These are phyloP conservation scores for Zoysia japonica DNA, from an alignment of 176 grass and related monocot species.

Conservation along the genomic window DNA sequence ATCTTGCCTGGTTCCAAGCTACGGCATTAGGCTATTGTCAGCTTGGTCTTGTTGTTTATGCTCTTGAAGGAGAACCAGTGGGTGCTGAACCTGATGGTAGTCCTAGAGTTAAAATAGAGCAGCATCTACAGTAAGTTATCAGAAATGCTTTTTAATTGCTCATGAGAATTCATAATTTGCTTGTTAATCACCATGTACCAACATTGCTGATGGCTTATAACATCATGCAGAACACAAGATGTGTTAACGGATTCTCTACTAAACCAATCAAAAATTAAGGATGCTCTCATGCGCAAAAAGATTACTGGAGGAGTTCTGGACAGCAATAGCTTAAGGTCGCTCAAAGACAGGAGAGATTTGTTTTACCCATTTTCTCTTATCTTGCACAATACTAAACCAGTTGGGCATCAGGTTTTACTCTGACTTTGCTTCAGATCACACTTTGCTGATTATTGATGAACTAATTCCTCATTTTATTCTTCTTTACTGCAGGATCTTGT, in stretches of 20 bases:
- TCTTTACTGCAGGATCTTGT: slow-evolving; percentile 92
- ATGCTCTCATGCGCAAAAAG: slow-evolving; percentile 65
- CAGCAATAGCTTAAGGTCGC: slow-evolving; percentile 66
- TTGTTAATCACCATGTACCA: background rate
- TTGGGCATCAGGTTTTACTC: slow-evolving; percentile 85
- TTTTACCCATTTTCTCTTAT: slow-evolving; percentile 94
- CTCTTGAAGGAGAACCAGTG: slow-evolving; percentile 64
- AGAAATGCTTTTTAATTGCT: slow-evolving; percentile 4
- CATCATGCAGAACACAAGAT: slow-evolving; percentile 52
- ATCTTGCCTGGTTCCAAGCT: slow-evolving; percentile 96
- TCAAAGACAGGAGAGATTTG: slow-evolving; percentile 86
- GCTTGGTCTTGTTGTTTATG: slow-evolving; percentile 92
- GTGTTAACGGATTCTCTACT: slow-evolving; percentile 49
- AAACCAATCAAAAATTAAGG: slow-evolving; percentile 54
- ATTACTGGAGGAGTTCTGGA: slow-evolving; percentile 81
- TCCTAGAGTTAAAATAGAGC: slow-evolving; percentile 63
- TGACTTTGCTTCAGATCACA: background rate
- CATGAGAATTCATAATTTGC: slow-evolving; percentile 14
- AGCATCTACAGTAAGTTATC: slow-evolving; percentile 58
- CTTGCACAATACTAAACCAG: slow-evolving; percentile 90
- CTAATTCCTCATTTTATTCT: slow-evolving; percentile 33
- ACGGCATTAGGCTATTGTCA: slow-evolving; percentile 89
- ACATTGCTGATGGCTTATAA: slow-evolving; percentile 40
- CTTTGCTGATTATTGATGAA: slow-evolving; percentile 3
- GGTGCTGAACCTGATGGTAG: slow-evolving; percentile 53